Conservation (phyloP, 306 rosid species). For the Dryas octopetala region DNA sequence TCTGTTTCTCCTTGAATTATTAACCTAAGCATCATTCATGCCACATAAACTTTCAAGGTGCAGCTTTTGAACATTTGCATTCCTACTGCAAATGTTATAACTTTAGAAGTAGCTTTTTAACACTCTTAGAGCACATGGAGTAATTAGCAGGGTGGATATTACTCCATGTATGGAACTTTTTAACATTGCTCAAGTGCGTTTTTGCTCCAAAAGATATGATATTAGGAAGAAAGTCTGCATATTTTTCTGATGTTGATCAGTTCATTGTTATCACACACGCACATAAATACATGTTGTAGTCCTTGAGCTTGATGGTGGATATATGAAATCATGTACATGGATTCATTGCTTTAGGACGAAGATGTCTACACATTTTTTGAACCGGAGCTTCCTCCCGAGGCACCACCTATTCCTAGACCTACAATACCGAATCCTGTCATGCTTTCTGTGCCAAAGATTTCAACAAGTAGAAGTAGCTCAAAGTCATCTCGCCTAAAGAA, state of each 20-base stretch:
- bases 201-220: neutral
- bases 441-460: constrained; percentile 41
- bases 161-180: neutral
- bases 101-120: neutral
- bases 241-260: neutral
- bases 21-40: neutral
- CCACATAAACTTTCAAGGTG: neutral
- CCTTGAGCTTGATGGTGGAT: constrained; percentile 6
- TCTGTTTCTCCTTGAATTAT: constrained; percentile 29
- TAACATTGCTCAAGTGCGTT: neutral
- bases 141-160: neutral
- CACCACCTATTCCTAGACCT: constrained; percentile 46
- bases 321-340: constrained; percentile 3
- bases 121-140: neutral
- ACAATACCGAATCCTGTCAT: constrained; percentile 34
- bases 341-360: constrained; percentile 63
- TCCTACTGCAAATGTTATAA: neutral
- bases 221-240: neutral
- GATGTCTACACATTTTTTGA: constrained; percentile 84
- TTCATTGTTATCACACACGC: neutral
- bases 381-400: constrained; percentile 79
- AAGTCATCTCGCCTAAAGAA: constrained; percentile 59
- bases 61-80: neutral
- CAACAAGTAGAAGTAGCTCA: constrained; percentile 40
- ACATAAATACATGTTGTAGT: neutral